phyloP scores from a whole-genome alignment of 1,284 basidiomycete species.

The Cryptococcus amylolentus region DNA sequence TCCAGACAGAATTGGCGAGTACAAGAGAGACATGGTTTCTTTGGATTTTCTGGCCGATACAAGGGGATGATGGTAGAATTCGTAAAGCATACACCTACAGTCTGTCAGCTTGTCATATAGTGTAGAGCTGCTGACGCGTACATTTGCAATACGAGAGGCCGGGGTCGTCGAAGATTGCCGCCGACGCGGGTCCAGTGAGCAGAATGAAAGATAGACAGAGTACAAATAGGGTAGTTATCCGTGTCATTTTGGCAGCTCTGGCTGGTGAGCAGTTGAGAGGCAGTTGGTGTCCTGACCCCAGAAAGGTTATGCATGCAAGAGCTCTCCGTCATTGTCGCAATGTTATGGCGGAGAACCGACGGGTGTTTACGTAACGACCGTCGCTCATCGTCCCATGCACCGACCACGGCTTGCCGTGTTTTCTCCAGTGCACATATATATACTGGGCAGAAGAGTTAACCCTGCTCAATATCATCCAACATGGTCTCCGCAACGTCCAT shows the following conservation, averaged over 20 bases:
- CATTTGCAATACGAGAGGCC: constrained; percentile 49
- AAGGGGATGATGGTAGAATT: constrained; percentile 85
- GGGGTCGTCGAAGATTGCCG: constrained; percentile 34
- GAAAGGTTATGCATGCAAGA: too few species aligned
- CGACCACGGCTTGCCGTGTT: not conserved
- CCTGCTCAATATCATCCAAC: not conserved
- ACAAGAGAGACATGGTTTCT: constrained; percentile 85
- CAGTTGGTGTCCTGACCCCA: too few species aligned
- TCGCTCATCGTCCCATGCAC: too few species aligned
- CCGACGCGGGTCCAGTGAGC: constrained; percentile 7
- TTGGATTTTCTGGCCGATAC: constrained; percentile 72
- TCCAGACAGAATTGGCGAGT: constrained; percentile 94
- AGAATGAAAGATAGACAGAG: not conserved
- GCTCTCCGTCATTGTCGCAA: too few species aligned
- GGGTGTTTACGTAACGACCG: too few species aligned
- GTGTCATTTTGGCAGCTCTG: too few species aligned
- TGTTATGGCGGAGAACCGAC: too few species aligned
- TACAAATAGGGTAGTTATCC: too few species aligned
- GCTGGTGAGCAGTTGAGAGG: too few species aligned
- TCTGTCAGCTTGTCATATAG: not conserved
- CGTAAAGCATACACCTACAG: constrained; percentile 80
- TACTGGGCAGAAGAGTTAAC: too few species aligned
- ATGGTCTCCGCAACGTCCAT: constrained; percentile 37
- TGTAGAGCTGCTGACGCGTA: constrained; percentile 16
- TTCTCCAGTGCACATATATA: not conserved